Percentiles rank a stretch among this genome's conserved stretches.
phyloP scores from a whole-genome alignment of 2,329 filamentous ascomycete species.

The Elsinoe necatrix region DNA sequence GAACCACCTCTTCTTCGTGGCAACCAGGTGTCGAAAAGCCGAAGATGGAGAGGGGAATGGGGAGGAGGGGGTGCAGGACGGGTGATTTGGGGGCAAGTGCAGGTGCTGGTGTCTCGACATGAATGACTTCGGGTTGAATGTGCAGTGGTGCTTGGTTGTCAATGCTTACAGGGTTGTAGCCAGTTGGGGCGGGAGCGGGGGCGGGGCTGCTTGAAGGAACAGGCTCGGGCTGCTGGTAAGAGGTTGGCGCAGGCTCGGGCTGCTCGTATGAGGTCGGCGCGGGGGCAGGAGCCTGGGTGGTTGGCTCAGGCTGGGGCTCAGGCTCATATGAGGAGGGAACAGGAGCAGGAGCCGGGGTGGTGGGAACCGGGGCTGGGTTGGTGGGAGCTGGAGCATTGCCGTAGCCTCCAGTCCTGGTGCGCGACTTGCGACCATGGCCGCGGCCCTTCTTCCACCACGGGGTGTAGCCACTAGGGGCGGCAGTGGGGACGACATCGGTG shows the following conservation, averaged over 20 bases:
- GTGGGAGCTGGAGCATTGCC: slow-evolving; percentile 12
- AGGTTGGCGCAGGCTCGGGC: slow-evolving; percentile 17
- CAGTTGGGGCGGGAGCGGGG: not conserved
- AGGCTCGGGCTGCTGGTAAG: slow-evolving; percentile 13
- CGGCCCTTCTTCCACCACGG: not conserved
- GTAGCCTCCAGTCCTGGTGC: slow-evolving; percentile 14
- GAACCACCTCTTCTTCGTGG: not conserved
- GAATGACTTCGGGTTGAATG: not conserved
- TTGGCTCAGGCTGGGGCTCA: slow-evolving; percentile 12
- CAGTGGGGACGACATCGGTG: slow-evolving; percentile 17
- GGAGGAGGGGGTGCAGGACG: slow-evolving; percentile 37
- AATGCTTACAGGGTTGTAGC: slow-evolving; percentile 9
- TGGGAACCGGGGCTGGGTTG: slow-evolving; percentile 1
- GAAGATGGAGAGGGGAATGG: slow-evolving; percentile 41
- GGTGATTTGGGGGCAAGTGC: not conserved
- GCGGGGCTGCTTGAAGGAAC: not conserved
- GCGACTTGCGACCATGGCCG: slow-evolving; percentile 19
- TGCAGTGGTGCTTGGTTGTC: slow-evolving; percentile 5
- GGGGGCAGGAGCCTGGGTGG: slow-evolving; percentile 17
- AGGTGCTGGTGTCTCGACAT: slow-evolving; percentile 1
- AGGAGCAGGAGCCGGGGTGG: not conserved
- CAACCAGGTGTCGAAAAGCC: slow-evolving; percentile 20
- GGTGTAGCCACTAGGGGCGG: slow-evolving; percentile 18
- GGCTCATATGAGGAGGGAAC: slow-evolving; percentile 9
- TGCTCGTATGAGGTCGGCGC: slow-evolving; percentile 18